Percentiles rank a stretch among this genome's conserved stretches.
These are phyloP conservation scores for Agaricus bisporus DNA, from an alignment of 768 basidiomycete genomes.

Conservation along the genomic window DNA sequence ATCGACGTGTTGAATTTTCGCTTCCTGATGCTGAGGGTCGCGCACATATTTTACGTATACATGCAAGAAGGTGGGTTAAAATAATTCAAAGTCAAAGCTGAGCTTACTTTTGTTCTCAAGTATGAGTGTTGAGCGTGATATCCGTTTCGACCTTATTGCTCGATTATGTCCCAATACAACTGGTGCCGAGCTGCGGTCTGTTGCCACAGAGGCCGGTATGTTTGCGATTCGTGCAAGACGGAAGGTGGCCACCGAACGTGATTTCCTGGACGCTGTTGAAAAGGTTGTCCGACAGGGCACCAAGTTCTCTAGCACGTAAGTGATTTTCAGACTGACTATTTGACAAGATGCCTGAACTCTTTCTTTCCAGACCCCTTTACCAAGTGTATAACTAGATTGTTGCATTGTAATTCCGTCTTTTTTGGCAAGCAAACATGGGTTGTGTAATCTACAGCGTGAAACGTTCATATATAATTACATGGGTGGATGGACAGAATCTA, in stretches of 20 bases:
- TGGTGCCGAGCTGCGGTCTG: conserved; percentile 95
- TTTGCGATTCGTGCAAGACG: conserved; percentile 95
- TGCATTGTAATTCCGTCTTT: background rate
- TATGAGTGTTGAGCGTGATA: conserved; percentile 96
- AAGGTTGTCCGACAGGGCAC: conserved; percentile 97
- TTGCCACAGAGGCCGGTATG: conserved; percentile 99
- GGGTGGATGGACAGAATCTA: background rate
- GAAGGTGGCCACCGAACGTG: conserved; percentile 95
- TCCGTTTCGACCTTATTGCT: conserved; percentile 96
- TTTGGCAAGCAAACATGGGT: background rate
- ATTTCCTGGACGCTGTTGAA: conserved; percentile 97
- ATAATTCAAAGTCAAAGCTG: too few relatives aligned
- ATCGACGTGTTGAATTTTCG: conserved; percentile 95
- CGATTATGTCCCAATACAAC: conserved; percentile 97
- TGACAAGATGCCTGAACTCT: conserved; percentile 11
- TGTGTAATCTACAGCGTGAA: background rate
- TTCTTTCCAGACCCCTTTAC: conserved; percentile 63
- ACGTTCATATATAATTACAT: too few relatives aligned
- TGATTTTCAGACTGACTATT: conserved; percentile 15
- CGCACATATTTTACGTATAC: conserved; percentile 94
- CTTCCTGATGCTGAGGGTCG: conserved; percentile 94
- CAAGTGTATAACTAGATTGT: conserved; percentile 84
- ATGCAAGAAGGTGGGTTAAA: conserved; percentile 95
- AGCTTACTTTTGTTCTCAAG: conserved; percentile 31
- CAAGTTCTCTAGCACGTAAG: conserved; percentile 96